Evolutionary conservation across 495 filamentous ascomycete genomes (phyloP).

Genomic region (Neurospora sp.): DNA sequence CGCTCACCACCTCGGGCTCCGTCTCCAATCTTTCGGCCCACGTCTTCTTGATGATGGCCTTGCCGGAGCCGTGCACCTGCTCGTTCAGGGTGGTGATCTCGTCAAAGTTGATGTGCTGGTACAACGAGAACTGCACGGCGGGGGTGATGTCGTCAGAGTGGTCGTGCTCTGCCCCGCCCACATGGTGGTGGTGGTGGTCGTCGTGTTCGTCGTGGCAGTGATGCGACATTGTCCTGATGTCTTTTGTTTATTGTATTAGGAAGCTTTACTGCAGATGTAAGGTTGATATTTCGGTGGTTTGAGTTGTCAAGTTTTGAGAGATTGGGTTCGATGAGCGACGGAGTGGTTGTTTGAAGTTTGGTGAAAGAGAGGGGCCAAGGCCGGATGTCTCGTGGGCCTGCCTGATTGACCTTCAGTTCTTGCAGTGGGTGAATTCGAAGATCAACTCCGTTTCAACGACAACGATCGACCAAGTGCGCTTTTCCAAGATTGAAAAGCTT

Average conservation of each 20-base stretch:
- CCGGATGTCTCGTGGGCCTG: not conserved
- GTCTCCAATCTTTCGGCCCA: slow-evolving; percentile 69
- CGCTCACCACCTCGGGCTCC: slow-evolving; percentile 68
- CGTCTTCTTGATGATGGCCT: slow-evolving; percentile 74
- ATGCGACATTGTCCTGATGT: slow-evolving; percentile 30
- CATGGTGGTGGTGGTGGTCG: slow-evolving; percentile 15
- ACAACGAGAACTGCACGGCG: slow-evolving; percentile 77
- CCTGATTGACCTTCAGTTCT: not conserved
- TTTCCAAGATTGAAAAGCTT: not conserved
- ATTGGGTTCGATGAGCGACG: not conserved
- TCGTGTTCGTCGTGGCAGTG: slow-evolving; percentile 24
- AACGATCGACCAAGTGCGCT: not conserved
- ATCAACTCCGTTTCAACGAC: not conserved
- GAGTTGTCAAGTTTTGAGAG: not conserved
- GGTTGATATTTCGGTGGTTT: not conserved
- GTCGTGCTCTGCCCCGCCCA: slow-evolving; percentile 45
- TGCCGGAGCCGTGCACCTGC: slow-evolving; percentile 52
- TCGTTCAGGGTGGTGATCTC: slow-evolving; percentile 82
- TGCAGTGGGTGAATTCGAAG: not conserved
- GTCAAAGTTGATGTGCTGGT: slow-evolving; percentile 84
- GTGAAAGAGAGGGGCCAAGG: not conserved
- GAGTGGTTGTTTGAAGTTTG: not conserved
- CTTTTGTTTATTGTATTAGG: not conserved
- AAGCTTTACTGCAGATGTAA: not conserved
- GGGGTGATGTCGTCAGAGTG: slow-evolving; percentile 87